phyloP scores from a whole-genome alignment of 345 rosid species.

The Anacardium occidentale region DNA sequence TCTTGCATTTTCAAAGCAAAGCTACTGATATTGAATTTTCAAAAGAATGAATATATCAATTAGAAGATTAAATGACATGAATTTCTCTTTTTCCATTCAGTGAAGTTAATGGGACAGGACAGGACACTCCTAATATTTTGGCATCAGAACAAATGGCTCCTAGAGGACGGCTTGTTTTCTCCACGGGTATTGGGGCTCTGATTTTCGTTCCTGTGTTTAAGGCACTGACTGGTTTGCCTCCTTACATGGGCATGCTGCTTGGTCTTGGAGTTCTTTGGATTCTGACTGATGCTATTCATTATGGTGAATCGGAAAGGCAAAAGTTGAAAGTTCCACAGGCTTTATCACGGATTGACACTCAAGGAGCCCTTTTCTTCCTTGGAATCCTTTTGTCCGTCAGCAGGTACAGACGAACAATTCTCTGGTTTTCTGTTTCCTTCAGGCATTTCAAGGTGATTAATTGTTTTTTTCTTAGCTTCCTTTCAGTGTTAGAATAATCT shows the following conservation, averaged over 20 bases:
- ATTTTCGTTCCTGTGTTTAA: constrained; percentile 90
- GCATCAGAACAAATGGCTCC: constrained; percentile 94
- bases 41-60: constrained; percentile 10
- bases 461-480: not conserved
- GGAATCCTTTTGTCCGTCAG: constrained; percentile 90
- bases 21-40: constrained; percentile 1
- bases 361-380: constrained; percentile 91
- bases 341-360: constrained; percentile 86
- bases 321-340: constrained; percentile 93
- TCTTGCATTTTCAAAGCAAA: constrained; percentile 26
- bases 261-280: constrained; percentile 99
- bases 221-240: constrained; percentile 93
- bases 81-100: constrained; percentile 41
- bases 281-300: constrained; percentile 93
- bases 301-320: constrained; percentile 90
- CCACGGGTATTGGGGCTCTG: constrained; percentile 85
- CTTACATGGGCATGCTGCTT: constrained; percentile 87
- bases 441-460: not conserved
- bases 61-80: constrained; percentile 28
- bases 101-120: constrained; percentile 85
- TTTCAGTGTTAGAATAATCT: not conserved
- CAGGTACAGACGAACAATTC: constrained; percentile 47
- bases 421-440: constrained; percentile 8
- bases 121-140: constrained; percentile 54
- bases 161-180: constrained; percentile 79